phyloP scores from a whole-genome alignment of 2,329 filamentous ascomycete genomes.

The Pseudocercospora ulei region DNA sequence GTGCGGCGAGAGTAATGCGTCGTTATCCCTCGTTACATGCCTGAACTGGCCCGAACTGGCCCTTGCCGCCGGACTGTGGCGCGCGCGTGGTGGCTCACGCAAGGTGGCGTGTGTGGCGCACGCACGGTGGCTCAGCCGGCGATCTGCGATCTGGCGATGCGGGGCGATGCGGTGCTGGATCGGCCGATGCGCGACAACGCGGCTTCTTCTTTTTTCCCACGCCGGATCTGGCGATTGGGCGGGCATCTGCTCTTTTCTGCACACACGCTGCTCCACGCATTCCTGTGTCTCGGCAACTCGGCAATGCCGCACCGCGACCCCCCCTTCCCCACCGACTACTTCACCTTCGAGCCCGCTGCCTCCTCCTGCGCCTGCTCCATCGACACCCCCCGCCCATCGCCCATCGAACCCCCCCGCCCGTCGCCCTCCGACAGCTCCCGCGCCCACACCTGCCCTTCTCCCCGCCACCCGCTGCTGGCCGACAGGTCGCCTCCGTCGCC shows the following conservation, averaged over 20 bases:
- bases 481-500: constrained; percentile 9
- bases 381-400: constrained; percentile 20
- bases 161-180: constrained; percentile 3
- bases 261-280: constrained; percentile 14
- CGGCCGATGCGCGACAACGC: too few relatives aligned
- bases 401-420: constrained; percentile 10
- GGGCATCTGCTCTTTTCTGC: too few relatives aligned
- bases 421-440: constrained; percentile 14
- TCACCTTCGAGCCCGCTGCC: constrained; percentile 12
- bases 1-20: constrained; percentile 2
- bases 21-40: too few relatives aligned
- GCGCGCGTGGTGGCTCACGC: too few relatives aligned
- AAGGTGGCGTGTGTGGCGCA: too few relatives aligned
- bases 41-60: too few relatives aligned
- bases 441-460: constrained; percentile 10
- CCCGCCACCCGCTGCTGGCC: constrained; percentile 24
- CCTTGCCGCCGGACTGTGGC: too few relatives aligned
- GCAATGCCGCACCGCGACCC: constrained; percentile 5
- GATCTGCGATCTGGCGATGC: constrained; percentile 9
- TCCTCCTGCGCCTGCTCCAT: constrained; percentile 16
- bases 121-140: constrained; percentile 1
- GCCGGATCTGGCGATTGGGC: constrained; percentile 12
- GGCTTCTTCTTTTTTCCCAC: not conserved
- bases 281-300: constrained; percentile 13
- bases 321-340: constrained; percentile 15